Evolutionary conservation across 1,284 basidiomycete genomes (phyloP).

Genomic region (Papiliotrema fonsecae): DNA sequence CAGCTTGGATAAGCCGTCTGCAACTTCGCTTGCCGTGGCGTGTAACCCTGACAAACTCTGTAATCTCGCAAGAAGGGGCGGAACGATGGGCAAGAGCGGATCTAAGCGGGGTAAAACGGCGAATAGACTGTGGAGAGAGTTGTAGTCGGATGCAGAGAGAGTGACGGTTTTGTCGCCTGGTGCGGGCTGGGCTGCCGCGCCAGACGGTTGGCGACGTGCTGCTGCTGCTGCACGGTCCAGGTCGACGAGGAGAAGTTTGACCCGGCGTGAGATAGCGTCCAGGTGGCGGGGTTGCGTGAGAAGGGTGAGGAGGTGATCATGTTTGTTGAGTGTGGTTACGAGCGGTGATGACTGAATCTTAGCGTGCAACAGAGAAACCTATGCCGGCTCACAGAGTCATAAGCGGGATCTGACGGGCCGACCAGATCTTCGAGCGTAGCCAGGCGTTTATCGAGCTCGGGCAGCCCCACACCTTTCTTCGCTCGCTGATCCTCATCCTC

Average conservation of each 20-base stretch:
- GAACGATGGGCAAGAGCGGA: constrained; percentile 81
- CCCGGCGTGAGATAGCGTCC: constrained; percentile 88
- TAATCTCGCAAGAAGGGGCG: constrained; percentile 81
- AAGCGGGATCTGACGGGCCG: constrained; percentile 50
- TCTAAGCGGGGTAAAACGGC: constrained; percentile 75
- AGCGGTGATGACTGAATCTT: constrained; percentile 65
- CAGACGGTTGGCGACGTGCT: constrained; percentile 38
- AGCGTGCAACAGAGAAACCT: too few relatives aligned
- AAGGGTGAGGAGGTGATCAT: constrained; percentile 71
- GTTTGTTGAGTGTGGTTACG: constrained; percentile 69
- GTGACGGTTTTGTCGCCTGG: constrained; percentile 23
- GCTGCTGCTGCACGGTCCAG: constrained; percentile 73
- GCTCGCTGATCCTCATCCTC: neutral
- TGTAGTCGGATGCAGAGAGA: constrained; percentile 55
- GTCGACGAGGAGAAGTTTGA: constrained; percentile 88
- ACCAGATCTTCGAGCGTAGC: constrained; percentile 72
- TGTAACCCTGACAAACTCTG: constrained; percentile 79
- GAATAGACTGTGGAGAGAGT: constrained; percentile 56
- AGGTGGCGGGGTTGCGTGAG: constrained; percentile 94
- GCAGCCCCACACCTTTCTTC: constrained; percentile 37
- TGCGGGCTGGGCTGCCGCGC: constrained; percentile 35
- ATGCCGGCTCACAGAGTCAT: constrained; percentile 37
- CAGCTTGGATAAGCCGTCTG: constrained; percentile 56
- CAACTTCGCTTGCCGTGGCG: constrained; percentile 70
- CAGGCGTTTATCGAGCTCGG: constrained; percentile 72